Evolutionary conservation across 805 yeast genomes (phyloP), one percentile per base, ranked within the genome.

Genomic region (Cyberlindnera maclurae): DNA sequence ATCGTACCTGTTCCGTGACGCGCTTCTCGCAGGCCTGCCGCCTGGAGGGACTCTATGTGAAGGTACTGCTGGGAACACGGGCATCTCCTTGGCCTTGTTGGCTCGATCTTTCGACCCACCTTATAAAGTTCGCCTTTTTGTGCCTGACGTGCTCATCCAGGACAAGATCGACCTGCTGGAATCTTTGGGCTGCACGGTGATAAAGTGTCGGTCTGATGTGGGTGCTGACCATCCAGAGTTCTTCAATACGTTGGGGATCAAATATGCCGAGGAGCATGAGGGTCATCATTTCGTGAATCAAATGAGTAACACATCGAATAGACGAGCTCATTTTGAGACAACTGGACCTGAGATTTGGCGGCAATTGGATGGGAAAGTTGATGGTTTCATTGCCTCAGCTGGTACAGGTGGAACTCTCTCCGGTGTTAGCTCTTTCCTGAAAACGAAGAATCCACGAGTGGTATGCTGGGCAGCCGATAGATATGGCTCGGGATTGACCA

Each of bases 1-100:
- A 0, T 59, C 77, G 13, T 79, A 86, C 1, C 74, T 84, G 29
- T 74, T 84, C 10, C 62, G 75, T 36, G 72, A 70, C 26, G 81
- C 79, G 37, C 83, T 83, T 48, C 37, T 43, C 5, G 45, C 54
- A 29, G 84, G 83, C 1, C 55, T 84, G 16, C 58, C 59, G 4
- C 83, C 85, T 0, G 82, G 79, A 1, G 89, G 84, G 44, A 63
- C 76, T 12, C 74, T 84, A 1, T 81, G 71, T 51, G 95, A 84
- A 59, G 94, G 94, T 9, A 85, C 95, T 1, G 77, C 86, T 4
- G 95, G 95, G 0, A 84, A 93, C 4, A 84, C 95, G 0, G 95
- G 95, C 3, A 82, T 85, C 12, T 81, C 90, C 2, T 63, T 84
- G 47, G 86, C 93, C 2, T 68, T 82, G 58, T 61, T 85, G 12